Evolutionary conservation across 495 filamentous ascomycete species (phyloP).

Genomic region (Penicillium malachiteum): DNA sequence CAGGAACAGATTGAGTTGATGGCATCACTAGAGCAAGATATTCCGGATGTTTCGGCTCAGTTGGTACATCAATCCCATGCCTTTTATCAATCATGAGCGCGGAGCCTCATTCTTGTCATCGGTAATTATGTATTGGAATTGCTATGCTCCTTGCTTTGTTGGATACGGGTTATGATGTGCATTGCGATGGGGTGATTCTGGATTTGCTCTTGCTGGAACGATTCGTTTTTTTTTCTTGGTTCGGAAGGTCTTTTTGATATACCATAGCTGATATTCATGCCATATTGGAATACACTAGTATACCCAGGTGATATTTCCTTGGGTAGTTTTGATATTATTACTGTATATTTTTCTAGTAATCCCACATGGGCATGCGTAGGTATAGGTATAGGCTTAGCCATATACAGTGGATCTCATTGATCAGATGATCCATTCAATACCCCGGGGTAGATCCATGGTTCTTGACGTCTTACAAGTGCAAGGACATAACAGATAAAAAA

Average conservation of each 20-base stretch:
- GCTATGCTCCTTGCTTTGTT: neutral
- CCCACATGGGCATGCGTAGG: too few species aligned
- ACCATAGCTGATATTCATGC: constrained; percentile 8
- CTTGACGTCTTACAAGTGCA: neutral
- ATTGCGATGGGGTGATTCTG: constrained; percentile 3
- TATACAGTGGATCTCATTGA: too few species aligned
- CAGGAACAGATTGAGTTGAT: constrained; percentile 71
- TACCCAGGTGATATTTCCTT: neutral
- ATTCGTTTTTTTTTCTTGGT: constrained; percentile 6
- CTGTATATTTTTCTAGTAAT: too few species aligned
- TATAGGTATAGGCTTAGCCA: too few species aligned
- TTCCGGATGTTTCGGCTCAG: constrained; percentile 48
- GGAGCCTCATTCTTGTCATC: neutral
- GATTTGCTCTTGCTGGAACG: constrained; percentile 4
- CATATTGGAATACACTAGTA: neutral
- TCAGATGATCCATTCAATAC: neutral
- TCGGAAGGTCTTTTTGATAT: constrained; percentile 11
- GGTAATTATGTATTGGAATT: too few species aligned
- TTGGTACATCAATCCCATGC: constrained; percentile 59
- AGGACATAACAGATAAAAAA: neutral
- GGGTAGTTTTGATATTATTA: too few species aligned
- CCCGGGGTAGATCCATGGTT: neutral
- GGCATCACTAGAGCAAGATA: constrained; percentile 62
- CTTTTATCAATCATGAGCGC: constrained; percentile 52
- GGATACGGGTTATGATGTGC: neutral